A percentile compares a stretch with the other conserved stretches of the same genome.
Evolutionary conservation across 306 rosid genomes (phyloP).

Genomic region (Corylus americana): DNA sequence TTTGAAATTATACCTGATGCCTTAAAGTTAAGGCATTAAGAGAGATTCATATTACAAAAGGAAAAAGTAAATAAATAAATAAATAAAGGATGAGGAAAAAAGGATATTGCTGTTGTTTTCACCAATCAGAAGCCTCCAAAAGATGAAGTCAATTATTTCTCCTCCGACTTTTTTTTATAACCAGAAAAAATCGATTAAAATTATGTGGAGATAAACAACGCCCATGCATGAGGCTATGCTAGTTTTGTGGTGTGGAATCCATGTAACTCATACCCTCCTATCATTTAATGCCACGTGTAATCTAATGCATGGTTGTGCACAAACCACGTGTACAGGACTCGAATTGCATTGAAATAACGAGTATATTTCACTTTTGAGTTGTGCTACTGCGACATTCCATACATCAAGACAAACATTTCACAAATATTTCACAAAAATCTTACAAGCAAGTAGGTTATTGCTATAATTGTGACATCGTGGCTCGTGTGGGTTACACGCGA

Average conservation of each 20-base stretch:
- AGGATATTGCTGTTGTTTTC: not conserved
- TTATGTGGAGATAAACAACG: conserved; percentile 16
- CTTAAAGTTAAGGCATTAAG: too few relatives aligned
- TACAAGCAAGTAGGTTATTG: too few relatives aligned
- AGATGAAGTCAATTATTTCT: not conserved
- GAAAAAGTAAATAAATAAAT: not conserved
- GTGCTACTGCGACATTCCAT: too few relatives aligned
- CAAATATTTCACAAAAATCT: too few relatives aligned
- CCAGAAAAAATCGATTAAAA: conserved; percentile 1
- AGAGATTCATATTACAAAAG: not conserved
- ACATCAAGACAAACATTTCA: too few relatives aligned
- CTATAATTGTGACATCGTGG: too few relatives aligned
- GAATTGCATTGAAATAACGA: too few relatives aligned
- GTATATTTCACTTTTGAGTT: not conserved
- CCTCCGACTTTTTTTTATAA: conserved; percentile 22
- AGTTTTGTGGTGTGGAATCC: conserved; percentile 32
- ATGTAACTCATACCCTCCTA: conserved; percentile 10
- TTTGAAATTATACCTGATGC: too few relatives aligned
- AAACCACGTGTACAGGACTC: not conserved
- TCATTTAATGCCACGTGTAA: conserved; percentile 30
- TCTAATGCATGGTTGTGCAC: not conserved
- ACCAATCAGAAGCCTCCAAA: not conserved
- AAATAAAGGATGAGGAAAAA: not conserved
- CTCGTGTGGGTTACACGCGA: too few relatives aligned
- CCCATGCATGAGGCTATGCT: not conserved